Evolutionary conservation across 192 early-diverging fungal species (phyloP), one percentile per base, ranked within the genome.

Genomic region (Endogone sp.): DNA sequence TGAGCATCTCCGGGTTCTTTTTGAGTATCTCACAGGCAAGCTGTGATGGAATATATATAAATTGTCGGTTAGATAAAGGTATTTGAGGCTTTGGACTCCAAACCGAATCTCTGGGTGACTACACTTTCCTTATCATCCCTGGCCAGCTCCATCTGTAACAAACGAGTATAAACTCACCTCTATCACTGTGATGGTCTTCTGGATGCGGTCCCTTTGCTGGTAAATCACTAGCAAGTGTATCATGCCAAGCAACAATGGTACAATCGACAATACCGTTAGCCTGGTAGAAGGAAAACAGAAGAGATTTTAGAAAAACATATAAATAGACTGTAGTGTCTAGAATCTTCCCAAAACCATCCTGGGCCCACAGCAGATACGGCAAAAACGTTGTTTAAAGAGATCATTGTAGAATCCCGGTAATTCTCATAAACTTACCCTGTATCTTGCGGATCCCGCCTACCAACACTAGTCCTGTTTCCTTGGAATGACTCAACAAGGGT

Each of bases 11-110:
- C 1, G 90, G 90, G 73, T 92, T 93, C 59, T 79, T 84, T 75
- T 82, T 77, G 8, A 93, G 65, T 21, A 93, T 85, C 63, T 89
- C 90, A 69, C 84, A 90, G 11, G 92, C 86, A 23, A 93, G 77
- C 86, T 92, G 76, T 30, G 24, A 23, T 4, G 54, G 32, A 49
- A 26, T 20, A 60, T 25, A 22, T 9, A 11, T n/a, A 37, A 29
- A 57, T 62, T 9, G 31, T 22, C 64, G n/a, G 27, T 29, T 49
- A 11, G 9, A 49, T 49, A 6, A 49, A 16, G 37, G 16, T 49
- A 49, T 11, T 11, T 49, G 16, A 49, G 9, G 16, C 6, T 16
- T 16, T 44, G 37, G 2, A 25, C 60, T 13, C 3, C n/a, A 22
- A 21, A 1, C 26, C 37, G n/a, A 32, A 4, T 63, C 30, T 60